Evolutionary conservation across 208 protist genomes (phyloP), one percentile per base, ranked within the genome.

Genomic region (Leishmania guyanensis): DNA sequence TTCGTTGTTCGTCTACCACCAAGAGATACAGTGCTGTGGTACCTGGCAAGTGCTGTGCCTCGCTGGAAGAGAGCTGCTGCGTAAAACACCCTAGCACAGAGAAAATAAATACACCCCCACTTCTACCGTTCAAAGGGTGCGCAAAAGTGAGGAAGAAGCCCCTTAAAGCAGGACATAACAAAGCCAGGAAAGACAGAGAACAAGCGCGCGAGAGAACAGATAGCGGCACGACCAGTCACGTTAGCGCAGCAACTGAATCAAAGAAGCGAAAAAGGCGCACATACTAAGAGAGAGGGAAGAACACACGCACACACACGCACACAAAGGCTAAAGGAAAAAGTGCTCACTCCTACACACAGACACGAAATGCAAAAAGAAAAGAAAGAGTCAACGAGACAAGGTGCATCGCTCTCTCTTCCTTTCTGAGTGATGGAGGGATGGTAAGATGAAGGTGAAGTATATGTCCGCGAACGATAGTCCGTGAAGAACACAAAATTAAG

Each of bases 121-220:
- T 29, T 33, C 26, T 29, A 14, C 0, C 17, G 48, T 46, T 51
- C 43, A 53, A n/a, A 29, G n/a, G 69, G 43, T 73, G 69, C 39
- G n/a, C 10, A 26, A 29, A 73, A 17, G 69, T 22, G 43, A 51
- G 5, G 26, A 9, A 73, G 4, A 73, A 5, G 56, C 14, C 50
- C 12, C 50, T n/a, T 39, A 62, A 48, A 54, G 64, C 66, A 79
- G 76, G 20, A 79, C 70, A 22, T 73, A 17, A 53, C 46, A 70
- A 85, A 81, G 78, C n/a, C 2, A 70, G 69, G 46, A 82, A 46
- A 81, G 64, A 70, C 9, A 77, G 53, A 86, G 79, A 70, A 69
- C 78, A 22, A 36, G 33, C 22, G 6, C 39, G 17, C 17, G 51
- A 29, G 8, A 51, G 50, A 56, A 69, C 62, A 74, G 9, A 58